phyloP scores from a whole-genome alignment of 169 alveolate species.

The Eimeria necatrix region DNA sequence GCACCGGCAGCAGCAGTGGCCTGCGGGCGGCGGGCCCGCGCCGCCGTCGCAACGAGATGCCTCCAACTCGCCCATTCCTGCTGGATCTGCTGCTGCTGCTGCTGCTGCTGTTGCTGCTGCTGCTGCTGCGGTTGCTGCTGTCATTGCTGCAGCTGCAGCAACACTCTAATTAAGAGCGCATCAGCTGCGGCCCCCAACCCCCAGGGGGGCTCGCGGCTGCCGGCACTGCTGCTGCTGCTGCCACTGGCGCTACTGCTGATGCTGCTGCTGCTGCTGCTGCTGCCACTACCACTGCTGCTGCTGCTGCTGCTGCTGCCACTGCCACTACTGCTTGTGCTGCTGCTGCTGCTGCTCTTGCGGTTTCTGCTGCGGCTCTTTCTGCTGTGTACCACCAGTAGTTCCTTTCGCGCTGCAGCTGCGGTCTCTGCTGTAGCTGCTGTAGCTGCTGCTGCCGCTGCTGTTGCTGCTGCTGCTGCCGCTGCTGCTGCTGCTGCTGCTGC shows the following conservation, averaged over 20 bases:
- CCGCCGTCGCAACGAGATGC: not conserved
- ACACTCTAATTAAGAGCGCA: constrained; percentile 17
- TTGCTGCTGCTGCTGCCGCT: constrained; percentile 19
- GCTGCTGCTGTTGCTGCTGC: not conserved
- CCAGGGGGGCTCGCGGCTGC: not conserved
- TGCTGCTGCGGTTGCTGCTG: not conserved
- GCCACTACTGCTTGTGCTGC: too few relatives aligned
- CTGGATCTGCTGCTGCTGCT: not conserved
- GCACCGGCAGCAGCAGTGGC: constrained; percentile 47
- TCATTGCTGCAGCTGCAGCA: constrained; percentile 42
- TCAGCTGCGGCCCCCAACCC: constrained; percentile 26
- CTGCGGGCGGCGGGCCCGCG: not conserved
- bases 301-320: too few relatives aligned
- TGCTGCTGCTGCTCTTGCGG: too few relatives aligned
- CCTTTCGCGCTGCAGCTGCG: not conserved
- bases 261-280: not conserved
- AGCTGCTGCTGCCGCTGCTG: not conserved
- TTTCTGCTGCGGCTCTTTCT: too few relatives aligned
- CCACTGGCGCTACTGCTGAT: not conserved
- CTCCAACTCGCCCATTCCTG: not conserved
- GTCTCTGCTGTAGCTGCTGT: not conserved
- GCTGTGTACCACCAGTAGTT: too few relatives aligned
- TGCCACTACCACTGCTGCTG: not conserved
- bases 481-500: constrained; percentile 2
- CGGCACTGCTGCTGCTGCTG: not conserved